Evolutionary conservation across 768 basidiomycete genomes (phyloP).

Genomic region (Pisolithus albus): DNA sequence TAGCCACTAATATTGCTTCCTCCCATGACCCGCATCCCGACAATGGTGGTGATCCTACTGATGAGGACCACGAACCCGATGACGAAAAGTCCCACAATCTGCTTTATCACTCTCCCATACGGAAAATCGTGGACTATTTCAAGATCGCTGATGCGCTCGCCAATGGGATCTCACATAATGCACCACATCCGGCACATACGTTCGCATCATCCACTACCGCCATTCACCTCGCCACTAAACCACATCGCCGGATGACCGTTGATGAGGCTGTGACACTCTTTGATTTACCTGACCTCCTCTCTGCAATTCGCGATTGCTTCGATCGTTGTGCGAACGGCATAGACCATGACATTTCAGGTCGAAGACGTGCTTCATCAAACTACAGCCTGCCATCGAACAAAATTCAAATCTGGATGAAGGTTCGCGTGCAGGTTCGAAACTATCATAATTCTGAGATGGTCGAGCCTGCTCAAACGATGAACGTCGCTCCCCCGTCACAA

Average conservation of each 20-base stretch:
- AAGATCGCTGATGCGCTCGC: not conserved
- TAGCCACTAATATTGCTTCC: not conserved
- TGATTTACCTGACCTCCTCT: not conserved
- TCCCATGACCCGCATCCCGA: not conserved
- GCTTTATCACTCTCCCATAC: not conserved
- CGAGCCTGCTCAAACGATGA: too few species aligned
- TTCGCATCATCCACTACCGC: constrained; percentile 1
- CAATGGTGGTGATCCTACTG: not conserved
- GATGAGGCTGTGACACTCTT: not conserved
- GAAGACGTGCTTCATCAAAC: not conserved
- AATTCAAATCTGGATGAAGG: not conserved
- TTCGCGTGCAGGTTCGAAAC: not conserved
- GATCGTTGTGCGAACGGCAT: not conserved
- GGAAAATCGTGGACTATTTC: not conserved
- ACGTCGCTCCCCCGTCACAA: too few species aligned
- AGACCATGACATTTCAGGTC: too few species aligned
- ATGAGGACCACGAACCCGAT: not conserved
- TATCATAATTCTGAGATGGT: too few species aligned
- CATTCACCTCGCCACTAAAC: constrained; percentile 4
- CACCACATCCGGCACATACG: not conserved
- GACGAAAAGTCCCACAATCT: not conserved
- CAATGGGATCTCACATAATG: not conserved
- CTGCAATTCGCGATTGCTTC: not conserved
- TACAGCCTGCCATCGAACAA: not conserved
- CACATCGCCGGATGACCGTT: not conserved